phyloP scores from a whole-genome alignment of 2,329 filamentous ascomycete genomes.

The Penicillium sp. region DNA sequence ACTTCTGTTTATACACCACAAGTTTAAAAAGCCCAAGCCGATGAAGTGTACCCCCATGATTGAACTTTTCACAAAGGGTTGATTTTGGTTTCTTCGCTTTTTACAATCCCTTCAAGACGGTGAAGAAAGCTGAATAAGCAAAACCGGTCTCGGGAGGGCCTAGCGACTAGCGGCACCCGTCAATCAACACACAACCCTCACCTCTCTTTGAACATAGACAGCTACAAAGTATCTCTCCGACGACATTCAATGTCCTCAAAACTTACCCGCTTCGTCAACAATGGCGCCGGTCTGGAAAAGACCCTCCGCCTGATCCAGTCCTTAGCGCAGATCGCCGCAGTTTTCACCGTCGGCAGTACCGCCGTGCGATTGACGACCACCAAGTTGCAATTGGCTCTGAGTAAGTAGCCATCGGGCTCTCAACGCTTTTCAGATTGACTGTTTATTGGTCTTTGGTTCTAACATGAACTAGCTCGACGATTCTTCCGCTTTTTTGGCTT shows the following conservation, averaged over 20 bases:
- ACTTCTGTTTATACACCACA: too few relatives aligned
- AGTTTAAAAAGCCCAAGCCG: too few relatives aligned
- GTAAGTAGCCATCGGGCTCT: slow-evolving; percentile 29
- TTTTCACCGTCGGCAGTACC: slow-evolving; percentile 28
- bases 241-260: slow-evolving; percentile 21
- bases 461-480: slow-evolving; percentile 49
- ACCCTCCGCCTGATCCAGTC: slow-evolving; percentile 42
- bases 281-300: slow-evolving; percentile 39
- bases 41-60: too few relatives aligned
- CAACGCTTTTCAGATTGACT: neutral
- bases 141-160: neutral
- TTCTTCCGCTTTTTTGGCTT: slow-evolving; percentile 70
- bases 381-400: slow-evolving; percentile 44
- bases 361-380: slow-evolving; percentile 38
- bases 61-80: neutral
- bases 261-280: slow-evolving; percentile 34
- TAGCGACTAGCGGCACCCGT: neutral
- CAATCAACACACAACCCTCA: neutral
- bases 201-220: neutral
- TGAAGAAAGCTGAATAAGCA: slow-evolving; percentile 2
- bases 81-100: neutral
- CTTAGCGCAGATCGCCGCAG: slow-evolving; percentile 33
- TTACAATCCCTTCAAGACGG: neutral
- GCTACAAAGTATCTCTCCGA: neutral
- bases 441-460: neutral